Evolutionary conservation across 192 early-diverging fungal species (phyloP).

Genomic region (Coemansia sp.): DNA sequence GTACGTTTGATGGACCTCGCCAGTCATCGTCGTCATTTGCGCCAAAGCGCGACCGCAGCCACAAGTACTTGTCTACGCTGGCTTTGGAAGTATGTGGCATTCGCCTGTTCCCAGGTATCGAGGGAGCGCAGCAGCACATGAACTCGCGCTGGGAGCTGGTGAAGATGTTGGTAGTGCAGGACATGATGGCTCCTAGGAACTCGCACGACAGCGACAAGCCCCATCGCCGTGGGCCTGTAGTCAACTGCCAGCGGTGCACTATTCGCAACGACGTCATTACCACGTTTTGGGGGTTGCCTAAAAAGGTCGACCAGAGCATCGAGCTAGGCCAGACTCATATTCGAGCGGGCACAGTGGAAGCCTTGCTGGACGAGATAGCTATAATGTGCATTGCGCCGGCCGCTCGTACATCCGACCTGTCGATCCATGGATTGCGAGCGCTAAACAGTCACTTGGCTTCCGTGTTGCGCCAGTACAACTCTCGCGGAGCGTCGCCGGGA

Average conservation of each 20-base stretch:
- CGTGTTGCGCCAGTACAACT: constrained; percentile 23
- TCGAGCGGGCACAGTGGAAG: constrained; percentile 40
- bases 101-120: constrained; percentile 42
- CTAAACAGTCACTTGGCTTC: constrained; percentile 34
- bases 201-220: constrained; percentile 28
- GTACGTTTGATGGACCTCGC: not conserved
- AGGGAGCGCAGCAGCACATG: constrained; percentile 43
- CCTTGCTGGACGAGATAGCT: constrained; percentile 46
- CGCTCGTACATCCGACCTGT: constrained; percentile 17
- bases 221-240: constrained; percentile 41
- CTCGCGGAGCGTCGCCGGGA: not conserved
- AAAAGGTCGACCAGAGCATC: constrained; percentile 46
- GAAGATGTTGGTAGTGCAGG: constrained; percentile 50
- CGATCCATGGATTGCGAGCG: constrained; percentile 30
- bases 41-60: constrained; percentile 27
- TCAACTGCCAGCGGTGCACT: constrained; percentile 46
- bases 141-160: constrained; percentile 57
- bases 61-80: constrained; percentile 47
- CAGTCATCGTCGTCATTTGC: constrained; percentile 3
- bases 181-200: constrained; percentile 24
- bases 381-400: constrained; percentile 38
- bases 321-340: constrained; percentile 45
- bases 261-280: constrained; percentile 54
- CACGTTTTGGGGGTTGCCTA: constrained; percentile 54
- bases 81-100: constrained; percentile 39